phyloP scores from a whole-genome alignment of 73 alveolate species.

The Tetrahymena elliotti region DNA sequence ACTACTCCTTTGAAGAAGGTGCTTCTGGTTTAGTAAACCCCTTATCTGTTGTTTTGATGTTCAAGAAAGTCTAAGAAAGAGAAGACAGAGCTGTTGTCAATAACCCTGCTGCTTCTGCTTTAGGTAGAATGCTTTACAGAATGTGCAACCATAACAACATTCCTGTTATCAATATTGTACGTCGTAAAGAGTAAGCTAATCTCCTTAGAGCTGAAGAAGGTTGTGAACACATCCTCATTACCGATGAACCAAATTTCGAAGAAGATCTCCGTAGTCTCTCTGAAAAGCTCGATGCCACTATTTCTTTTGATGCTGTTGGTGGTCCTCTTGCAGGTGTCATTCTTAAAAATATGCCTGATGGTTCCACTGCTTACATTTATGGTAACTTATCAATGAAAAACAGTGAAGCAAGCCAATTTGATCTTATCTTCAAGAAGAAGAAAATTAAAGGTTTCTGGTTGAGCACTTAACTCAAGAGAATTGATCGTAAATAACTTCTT shows the following conservation, averaged over 20 bases:
- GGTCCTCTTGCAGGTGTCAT: conserved; percentile 55
- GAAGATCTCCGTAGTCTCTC: background rate
- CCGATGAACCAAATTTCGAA: conserved; percentile 35
- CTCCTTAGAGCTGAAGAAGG: conserved; percentile 15
- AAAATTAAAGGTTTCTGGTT: conserved; percentile 13
- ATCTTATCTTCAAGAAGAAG: background rate
- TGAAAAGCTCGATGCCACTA: conserved; percentile 42
- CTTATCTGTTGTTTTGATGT: background rate
- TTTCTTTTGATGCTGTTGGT: conserved; percentile 57
- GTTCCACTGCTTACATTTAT: conserved; percentile 38
- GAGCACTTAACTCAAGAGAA: background rate
- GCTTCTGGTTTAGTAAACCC: conserved; percentile 23
- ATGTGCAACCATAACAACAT: conserved; percentile 15
- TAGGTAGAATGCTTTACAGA: conserved; percentile 54
- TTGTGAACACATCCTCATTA: conserved; percentile 45
- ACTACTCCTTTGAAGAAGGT: conserved; percentile 21
- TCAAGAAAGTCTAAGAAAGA: conserved; percentile 4
- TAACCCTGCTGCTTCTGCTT: conserved; percentile 56
- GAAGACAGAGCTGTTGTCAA: conserved; percentile 38
- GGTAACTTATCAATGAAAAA: conserved; percentile 43
- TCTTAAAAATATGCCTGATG: conserved; percentile 45
- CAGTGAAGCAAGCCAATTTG: background rate
- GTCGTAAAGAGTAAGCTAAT: conserved; percentile 54
- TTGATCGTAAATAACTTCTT: background rate
- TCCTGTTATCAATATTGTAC: conserved; percentile 48